Conservation (phyloP, 768 basidiomycete species). For the Boletus tomentosulus region DNA sequence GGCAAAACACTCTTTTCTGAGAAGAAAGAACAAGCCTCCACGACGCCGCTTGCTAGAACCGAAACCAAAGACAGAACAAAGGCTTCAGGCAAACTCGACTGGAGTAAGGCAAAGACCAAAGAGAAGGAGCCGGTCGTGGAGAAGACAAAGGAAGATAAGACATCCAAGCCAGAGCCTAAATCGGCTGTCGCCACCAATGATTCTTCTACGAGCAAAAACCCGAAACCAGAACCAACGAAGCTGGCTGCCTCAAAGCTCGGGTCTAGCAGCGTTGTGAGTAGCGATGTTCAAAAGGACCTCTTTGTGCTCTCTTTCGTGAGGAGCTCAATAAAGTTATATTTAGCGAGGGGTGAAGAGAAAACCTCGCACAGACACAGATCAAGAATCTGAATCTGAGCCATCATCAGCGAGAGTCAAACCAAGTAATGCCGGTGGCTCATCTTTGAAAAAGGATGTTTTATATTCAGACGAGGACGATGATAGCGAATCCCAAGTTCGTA, state of each 20-base stretch:
- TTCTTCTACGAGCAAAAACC: neutral
- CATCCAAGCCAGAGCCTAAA: constrained; percentile 14
- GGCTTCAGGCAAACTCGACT: constrained; percentile 53
- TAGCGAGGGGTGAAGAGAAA: constrained; percentile 42
- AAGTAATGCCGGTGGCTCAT: constrained; percentile 6
- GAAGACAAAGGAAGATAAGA: constrained; percentile 13
- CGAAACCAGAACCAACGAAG: neutral
- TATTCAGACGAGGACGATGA: constrained; percentile 59
- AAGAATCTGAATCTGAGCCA: constrained; percentile 26
- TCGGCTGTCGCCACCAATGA: neutral
- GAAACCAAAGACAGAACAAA: constrained; percentile 30
- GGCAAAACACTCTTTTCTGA: constrained; percentile 23
- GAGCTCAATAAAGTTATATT: constrained; percentile 22
- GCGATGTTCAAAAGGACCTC: constrained; percentile 5
- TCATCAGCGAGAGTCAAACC: constrained; percentile 6
- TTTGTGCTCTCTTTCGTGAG: neutral
- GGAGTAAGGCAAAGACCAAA: constrained; percentile 55
- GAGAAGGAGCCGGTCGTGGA: constrained; percentile 18
- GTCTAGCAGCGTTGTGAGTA: neutral
- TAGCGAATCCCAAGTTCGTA: constrained; percentile 24
- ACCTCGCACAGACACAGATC: constrained; percentile 25
- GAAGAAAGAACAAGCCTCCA: constrained; percentile 22
- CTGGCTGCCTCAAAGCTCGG: neutral
- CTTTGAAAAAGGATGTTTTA: constrained; percentile 45
- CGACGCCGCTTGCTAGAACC: constrained; percentile 19